A percentile compares a stretch with the other conserved stretches of the same genome.
phyloP scores from a whole-genome alignment of 176 grass and related monocot genomes.

The Paspalum notatum region DNA sequence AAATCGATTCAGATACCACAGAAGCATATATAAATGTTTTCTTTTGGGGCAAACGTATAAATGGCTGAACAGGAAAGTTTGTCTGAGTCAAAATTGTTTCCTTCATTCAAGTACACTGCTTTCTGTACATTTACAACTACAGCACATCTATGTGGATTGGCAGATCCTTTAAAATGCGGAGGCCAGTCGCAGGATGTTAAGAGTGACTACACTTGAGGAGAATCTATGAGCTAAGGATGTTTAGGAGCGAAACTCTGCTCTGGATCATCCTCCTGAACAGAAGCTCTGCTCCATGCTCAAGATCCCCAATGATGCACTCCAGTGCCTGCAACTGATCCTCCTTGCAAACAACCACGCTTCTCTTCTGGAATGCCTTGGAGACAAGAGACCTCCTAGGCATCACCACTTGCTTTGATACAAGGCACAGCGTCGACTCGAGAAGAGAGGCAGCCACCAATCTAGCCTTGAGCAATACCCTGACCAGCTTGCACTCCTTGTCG shows the following conservation, averaged over 20 bases:
- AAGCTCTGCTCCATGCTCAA: constrained; percentile 47
- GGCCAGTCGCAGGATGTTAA: constrained; percentile 39
- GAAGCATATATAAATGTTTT: too few relatives aligned
- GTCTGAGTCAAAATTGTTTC: constrained; percentile 19
- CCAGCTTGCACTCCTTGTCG: constrained; percentile 13
- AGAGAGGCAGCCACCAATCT: constrained; percentile 51
- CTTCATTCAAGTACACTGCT: background rate
- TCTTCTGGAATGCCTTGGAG: constrained; percentile 48
- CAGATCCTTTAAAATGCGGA: constrained; percentile 47
- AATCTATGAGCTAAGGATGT: constrained; percentile 48
- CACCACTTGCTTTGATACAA: constrained; percentile 28
- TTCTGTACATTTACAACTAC: constrained; percentile 32
- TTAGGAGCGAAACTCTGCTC: constrained; percentile 62
- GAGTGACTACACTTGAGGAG: constrained; percentile 29
- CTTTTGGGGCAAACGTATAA: background rate
- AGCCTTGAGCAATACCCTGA: constrained; percentile 41
- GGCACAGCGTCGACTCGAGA: constrained; percentile 33
- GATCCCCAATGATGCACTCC: constrained; percentile 38
- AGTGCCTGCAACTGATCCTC: constrained; percentile 40
- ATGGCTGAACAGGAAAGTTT: background rate
- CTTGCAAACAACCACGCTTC: constrained; percentile 32
- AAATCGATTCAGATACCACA: too few relatives aligned
- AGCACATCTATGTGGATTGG: background rate
- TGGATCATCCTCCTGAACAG: constrained; percentile 64
- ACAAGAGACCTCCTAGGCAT: constrained; percentile 51